phyloP scores from a whole-genome alignment of 768 basidiomycete genomes.

The Phaeotremella skinneri region DNA sequence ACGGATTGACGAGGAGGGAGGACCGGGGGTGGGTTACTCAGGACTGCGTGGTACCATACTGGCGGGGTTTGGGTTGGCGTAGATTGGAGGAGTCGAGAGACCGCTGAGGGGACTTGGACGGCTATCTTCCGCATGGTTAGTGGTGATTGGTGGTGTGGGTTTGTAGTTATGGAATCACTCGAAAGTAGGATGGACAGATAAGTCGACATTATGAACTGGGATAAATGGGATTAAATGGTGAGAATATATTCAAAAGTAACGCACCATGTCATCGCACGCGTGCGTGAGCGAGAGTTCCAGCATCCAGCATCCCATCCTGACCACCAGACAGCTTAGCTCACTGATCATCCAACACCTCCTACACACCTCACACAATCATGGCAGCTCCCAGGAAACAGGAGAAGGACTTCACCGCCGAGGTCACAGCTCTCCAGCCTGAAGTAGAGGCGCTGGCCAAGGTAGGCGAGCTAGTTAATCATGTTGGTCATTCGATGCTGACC shows the following conservation, averaged over 20 bases:
- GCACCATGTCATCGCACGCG: background rate
- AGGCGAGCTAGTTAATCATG: slow-evolving; percentile 26
- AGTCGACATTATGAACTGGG: background rate
- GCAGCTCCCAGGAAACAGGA: slow-evolving; percentile 49
- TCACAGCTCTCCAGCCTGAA: slow-evolving; percentile 70
- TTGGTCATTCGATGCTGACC: slow-evolving; percentile 1
- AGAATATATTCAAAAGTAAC: background rate
- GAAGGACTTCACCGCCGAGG: slow-evolving; percentile 76
- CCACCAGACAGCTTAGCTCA: background rate
- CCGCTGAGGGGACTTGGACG: slow-evolving; percentile 82
- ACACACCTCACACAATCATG: slow-evolving; percentile 24
- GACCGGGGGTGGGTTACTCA: slow-evolving; percentile 81
- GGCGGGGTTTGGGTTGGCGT: slow-evolving; percentile 66
- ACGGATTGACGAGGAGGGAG: slow-evolving; percentile 70
- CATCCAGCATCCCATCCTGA: background rate
- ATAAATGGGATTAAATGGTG: background rate
- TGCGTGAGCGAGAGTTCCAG: slow-evolving; percentile 10
- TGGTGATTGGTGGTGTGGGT: slow-evolving; percentile 4
- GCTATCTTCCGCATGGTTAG: slow-evolving; percentile 58
- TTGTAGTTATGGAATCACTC: background rate
- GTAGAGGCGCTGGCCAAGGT: slow-evolving; percentile 71
- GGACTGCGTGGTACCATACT: slow-evolving; percentile 78
- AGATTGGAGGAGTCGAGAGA: slow-evolving; percentile 72
- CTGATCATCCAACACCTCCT: background rate
- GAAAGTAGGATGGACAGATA: background rate